phyloP scores from a whole-genome alignment of 495 filamentous ascomycete genomes.

The Eremomyces bilateralis region DNA sequence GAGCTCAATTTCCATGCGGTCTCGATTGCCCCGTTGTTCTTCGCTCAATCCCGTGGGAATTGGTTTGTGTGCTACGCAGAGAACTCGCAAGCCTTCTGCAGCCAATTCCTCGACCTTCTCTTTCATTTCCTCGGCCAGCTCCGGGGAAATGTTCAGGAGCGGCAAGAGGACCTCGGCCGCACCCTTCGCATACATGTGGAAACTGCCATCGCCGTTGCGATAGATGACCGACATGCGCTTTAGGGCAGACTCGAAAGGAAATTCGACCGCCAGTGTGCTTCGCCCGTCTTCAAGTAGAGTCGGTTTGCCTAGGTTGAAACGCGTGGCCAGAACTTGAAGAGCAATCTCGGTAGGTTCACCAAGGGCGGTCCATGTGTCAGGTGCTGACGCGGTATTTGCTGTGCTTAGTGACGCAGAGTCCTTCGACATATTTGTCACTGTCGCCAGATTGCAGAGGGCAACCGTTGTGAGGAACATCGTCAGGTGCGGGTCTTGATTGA shows the following conservation, averaged over 20 bases:
- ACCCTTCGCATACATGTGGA: conserved; percentile 44
- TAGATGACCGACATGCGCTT: conserved; percentile 74
- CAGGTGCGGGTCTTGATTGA: background rate
- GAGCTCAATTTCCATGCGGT: conserved; percentile 33
- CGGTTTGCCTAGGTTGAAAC: conserved; percentile 41
- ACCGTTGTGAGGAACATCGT: conserved; percentile 38
- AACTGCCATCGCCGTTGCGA: conserved; percentile 14
- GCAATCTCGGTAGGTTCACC: conserved; percentile 76
- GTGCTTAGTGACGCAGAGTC: background rate
- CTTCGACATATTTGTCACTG: conserved; percentile 25
- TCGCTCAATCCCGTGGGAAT: too few species aligned
- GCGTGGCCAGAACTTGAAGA: conserved; percentile 53
- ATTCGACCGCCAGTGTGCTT: conserved; percentile 41
- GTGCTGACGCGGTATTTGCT: background rate
- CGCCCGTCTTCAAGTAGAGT: conserved; percentile 31
- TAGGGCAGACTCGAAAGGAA: conserved; percentile 60
- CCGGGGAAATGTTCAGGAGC: conserved; percentile 35
- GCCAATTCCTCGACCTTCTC: conserved; percentile 38
- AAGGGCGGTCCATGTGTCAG: conserved; percentile 38
- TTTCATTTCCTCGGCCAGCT: conserved; percentile 24
- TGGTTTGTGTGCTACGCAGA: conserved; percentile 34
- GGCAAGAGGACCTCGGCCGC: conserved; percentile 63
- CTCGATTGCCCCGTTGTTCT: conserved; percentile 13
- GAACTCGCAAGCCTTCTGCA: conserved; percentile 55
- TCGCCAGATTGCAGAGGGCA: conserved; percentile 58